Evolutionary conservation across 257 asterid genomes (phyloP).

Genomic region (Fraxinus pennsylvanica): DNA sequence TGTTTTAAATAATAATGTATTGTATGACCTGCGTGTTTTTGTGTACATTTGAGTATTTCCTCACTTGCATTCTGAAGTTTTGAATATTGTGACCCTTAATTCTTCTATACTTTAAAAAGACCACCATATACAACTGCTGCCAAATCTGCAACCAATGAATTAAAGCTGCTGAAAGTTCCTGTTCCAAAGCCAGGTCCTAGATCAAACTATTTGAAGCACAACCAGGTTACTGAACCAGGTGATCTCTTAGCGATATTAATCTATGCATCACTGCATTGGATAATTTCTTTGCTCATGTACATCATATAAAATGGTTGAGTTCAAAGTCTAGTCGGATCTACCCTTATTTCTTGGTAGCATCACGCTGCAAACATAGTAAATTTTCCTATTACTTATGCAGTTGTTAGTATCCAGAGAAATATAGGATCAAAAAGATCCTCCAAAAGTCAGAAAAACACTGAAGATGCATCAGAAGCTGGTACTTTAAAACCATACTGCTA

Average conservation of each 20-base stretch:
- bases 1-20: conserved; percentile 20
- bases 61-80: conserved; percentile 21
- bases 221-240: conserved; percentile 65
- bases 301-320: background rate
- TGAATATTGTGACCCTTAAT: conserved; percentile 52
- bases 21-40: conserved; percentile 5
- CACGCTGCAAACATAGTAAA: conserved; percentile 6
- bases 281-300: conserved; percentile 11
- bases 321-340: conserved; percentile 2
- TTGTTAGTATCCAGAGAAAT: conserved; percentile 43
- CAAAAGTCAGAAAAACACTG: conserved; percentile 41
- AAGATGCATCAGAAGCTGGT: conserved; percentile 42
- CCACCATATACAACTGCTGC: conserved; percentile 52
- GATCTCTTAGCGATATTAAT: conserved; percentile 23
- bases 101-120: conserved; percentile 59
- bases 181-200: conserved; percentile 53
- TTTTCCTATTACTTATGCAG: conserved; percentile 38
- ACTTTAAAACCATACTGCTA: conserved; percentile 32
- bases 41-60: conserved; percentile 5
- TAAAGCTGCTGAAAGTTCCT: conserved; percentile 60
- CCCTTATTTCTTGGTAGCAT: background rate
- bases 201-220: conserved; percentile 45
- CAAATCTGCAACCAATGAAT: conserved; percentile 53
- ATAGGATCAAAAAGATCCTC: conserved; percentile 45
- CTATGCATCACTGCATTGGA: conserved; percentile 19